Evolutionary conservation across 2,329 filamentous ascomycete genomes (phyloP), one percentile per base, ranked within the genome.

Genomic region (Cordyceps militaris): DNA sequence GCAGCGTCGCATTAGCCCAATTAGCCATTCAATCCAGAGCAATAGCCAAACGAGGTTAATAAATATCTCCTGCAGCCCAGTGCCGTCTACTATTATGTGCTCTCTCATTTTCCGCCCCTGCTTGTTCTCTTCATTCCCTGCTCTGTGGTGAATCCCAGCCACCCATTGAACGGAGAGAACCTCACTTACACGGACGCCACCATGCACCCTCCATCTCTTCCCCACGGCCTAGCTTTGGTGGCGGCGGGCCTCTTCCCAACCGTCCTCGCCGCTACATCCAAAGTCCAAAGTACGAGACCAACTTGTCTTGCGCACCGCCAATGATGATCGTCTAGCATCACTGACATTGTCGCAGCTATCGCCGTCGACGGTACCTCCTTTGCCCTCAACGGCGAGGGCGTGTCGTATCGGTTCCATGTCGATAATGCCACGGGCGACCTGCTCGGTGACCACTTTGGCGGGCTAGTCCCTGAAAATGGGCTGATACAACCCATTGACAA

Each of bases 351-450:
- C 38, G 7, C 21, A 82, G 81, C 75, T 38, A 75, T 85, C 57
- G 73, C 74, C 23, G 79, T 79, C n/a, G 68, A 81, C 5, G 81
- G 80, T 10, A 77, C 72, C 3, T 77, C 76, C 16, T 86, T 86
- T 61, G 75, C 80, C 1, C 71, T 86, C 47, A 81, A 81, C 30
- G 82, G 79, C 26, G 70, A 79, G 47, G 73, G 74, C 61, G 73
- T 84, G 30, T 85, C 83, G 1, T 86, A 87, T 63, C 79, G 81
- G 44, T 85, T 87, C 66, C 84, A 86, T 61, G 81, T 85, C 46
- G 79, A 86, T 61, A 69, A 76, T 3, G 66, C 65, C 9, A 80
- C 78, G 0, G 77, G 79, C 4, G 83, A 87, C 56, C 73, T 87
- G 38, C 66, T 82, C 16, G 77, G 79, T 0, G 82, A 86, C 62